phyloP scores from a whole-genome alignment of 2,329 filamentous ascomycete species.

The Oidium heveae region DNA sequence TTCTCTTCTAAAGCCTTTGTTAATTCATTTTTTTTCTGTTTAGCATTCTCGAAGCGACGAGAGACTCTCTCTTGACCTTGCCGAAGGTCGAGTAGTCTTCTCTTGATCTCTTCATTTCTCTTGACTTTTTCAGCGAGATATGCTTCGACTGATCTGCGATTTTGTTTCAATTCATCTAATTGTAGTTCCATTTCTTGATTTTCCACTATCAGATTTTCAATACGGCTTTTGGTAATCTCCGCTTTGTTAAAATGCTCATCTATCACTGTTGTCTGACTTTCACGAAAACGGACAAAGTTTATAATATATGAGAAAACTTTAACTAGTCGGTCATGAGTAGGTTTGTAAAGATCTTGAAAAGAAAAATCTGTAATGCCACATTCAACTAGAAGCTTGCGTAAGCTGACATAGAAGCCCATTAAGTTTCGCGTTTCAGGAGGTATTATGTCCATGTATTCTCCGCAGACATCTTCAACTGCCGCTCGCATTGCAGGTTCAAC shows the following conservation, averaged over 20 bases:
- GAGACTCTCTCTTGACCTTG: constrained; percentile 63
- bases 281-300: constrained; percentile 93
- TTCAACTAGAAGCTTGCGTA: constrained; percentile 56
- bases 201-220: constrained; percentile 61
- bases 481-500: constrained; percentile 90
- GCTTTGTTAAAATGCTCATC: constrained; percentile 85
- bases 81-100: constrained; percentile 53
- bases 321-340: constrained; percentile 68
- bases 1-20: constrained; percentile 48
- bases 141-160: constrained; percentile 55
- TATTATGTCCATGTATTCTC: constrained; percentile 60
- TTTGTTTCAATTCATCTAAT: constrained; percentile 56
- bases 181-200: constrained; percentile 71
- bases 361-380: constrained; percentile 87
- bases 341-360: constrained; percentile 75
- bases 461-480: constrained; percentile 66
- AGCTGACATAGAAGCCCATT: constrained; percentile 80
- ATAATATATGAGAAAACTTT: constrained; percentile 97
- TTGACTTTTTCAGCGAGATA: constrained; percentile 65
- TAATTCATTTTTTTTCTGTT: constrained; percentile 53
- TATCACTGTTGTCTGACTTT: constrained; percentile 71
- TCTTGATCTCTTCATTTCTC: constrained; percentile 71
- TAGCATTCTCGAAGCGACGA: constrained; percentile 58
- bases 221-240: constrained; percentile 62
- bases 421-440: constrained; percentile 75